Percentiles rank a stretch among this genome's conserved stretches.
Evolutionary conservation across 306 rosid species (phyloP).

Genomic region (Vigna mungo): DNA sequence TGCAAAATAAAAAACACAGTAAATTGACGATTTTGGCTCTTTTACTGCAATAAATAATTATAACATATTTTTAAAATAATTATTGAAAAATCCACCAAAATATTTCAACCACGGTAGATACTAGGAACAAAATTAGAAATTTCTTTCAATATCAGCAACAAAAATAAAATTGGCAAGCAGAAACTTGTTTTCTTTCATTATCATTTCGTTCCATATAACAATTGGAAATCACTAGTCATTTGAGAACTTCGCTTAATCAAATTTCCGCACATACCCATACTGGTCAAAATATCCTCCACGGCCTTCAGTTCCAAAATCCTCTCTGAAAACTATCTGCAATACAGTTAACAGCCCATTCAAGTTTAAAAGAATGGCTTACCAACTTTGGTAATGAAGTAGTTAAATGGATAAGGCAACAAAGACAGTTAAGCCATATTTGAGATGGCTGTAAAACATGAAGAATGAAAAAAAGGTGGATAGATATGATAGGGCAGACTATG

Average conservation of each 20-base stretch:
- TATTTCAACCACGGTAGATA: slow-evolving; percentile 4
- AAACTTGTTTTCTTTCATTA: not conserved
- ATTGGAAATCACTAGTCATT: slow-evolving; percentile 13
- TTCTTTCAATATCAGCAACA: slow-evolving; percentile 16
- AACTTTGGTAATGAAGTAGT: slow-evolving; percentile 25
- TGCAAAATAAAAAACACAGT: slow-evolving; percentile 45
- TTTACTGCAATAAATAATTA: slow-evolving; percentile 2
- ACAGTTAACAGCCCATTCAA: slow-evolving; percentile 22
- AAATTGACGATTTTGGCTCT: slow-evolving; percentile 33
- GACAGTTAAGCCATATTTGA: slow-evolving; percentile 9
- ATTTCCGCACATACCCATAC: slow-evolving; percentile 67
- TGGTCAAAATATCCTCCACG: slow-evolving; percentile 96
- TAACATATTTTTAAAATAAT: not conserved
- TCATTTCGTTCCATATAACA: slow-evolving; percentile 14
- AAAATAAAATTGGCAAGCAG: slow-evolving; percentile 24
- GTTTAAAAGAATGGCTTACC: slow-evolving; percentile 7
- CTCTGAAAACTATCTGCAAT: slow-evolving; percentile 87
- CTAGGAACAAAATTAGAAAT: slow-evolving; percentile 1
- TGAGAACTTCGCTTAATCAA: slow-evolving; percentile 33
- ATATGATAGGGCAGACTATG: slow-evolving; percentile 25
- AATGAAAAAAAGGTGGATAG: not conserved
- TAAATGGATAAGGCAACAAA: slow-evolving; percentile 26
- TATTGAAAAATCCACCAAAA: not conserved
- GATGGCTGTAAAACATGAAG: not conserved
- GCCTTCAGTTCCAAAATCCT: slow-evolving; percentile 92